Percentiles rank a stretch among this genome's conserved stretches.
These are phyloP conservation scores for Agaricus subrufescens DNA, from an alignment of 768 basidiomycete genomes.

Conservation along the genomic window DNA sequence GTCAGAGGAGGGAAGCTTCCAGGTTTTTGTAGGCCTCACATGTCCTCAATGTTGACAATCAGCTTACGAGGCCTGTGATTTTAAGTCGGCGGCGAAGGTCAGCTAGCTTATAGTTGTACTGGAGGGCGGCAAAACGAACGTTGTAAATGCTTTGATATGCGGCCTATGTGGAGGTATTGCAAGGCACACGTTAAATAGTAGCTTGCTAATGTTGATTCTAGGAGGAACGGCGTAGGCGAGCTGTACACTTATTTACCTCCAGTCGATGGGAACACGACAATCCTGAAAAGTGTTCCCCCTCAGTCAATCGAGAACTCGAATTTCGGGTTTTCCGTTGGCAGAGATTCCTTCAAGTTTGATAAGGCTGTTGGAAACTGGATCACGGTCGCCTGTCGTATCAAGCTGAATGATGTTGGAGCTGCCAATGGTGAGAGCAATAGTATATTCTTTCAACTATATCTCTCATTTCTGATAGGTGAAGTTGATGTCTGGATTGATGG, in stretches of 20 bases:
- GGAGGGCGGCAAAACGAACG: conserved; percentile 62
- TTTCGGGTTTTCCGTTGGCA: conserved; percentile 64
- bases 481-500: conserved; percentile 65
- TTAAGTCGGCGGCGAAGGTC: conserved; percentile 52
- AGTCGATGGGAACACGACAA: conserved; percentile 35
- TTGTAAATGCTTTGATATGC: conserved; percentile 62
- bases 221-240: conserved; percentile 52
- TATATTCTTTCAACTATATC: background rate
- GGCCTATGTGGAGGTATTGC: conserved; percentile 69
- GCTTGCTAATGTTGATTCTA: conserved; percentile 15
- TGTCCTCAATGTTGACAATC: no score
- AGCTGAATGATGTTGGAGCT: conserved; percentile 55
- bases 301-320: conserved; percentile 45
- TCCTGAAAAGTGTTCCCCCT: conserved; percentile 44
- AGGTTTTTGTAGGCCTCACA: conserved; percentile 52
- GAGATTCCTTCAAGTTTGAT: conserved; percentile 55
- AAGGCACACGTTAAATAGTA: conserved; percentile 6
- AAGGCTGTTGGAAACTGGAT: conserved; percentile 55
- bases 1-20: conserved; percentile 76
- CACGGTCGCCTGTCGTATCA: conserved; percentile 60
- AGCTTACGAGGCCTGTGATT: background rate
- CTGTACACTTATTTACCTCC: conserved; percentile 68
- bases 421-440: conserved; percentile 43
- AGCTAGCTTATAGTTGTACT: conserved; percentile 57
- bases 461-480: conserved; percentile 39